Evolutionary conservation across 306 rosid genomes (phyloP).

Genomic region (Vigna unguiculata): DNA sequence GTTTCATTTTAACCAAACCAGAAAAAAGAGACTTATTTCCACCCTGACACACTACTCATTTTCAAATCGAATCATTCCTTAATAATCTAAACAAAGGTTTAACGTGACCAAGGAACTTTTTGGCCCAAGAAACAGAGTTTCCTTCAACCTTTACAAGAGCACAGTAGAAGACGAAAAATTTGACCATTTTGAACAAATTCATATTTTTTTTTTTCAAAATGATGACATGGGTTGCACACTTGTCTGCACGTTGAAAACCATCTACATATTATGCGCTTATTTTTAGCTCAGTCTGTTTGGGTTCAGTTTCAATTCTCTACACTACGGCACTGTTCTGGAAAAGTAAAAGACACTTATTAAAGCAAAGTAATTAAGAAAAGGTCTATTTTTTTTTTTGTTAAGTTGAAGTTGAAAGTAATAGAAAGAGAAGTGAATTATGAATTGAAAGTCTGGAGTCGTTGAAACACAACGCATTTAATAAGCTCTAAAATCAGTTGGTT

Average conservation of each 20-base stretch:
- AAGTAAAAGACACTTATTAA: background rate
- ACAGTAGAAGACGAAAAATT: background rate
- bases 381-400: background rate
- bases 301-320: background rate
- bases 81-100: too few relatives aligned
- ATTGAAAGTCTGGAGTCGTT: background rate
- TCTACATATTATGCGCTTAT: constrained; percentile 6
- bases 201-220: background rate
- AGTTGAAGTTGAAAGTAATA: constrained; percentile 30
- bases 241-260: constrained; percentile 26
- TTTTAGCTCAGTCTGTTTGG: background rate
- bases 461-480: constrained; percentile 44
- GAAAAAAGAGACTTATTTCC: too few relatives aligned
- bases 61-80: too few relatives aligned
- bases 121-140: background rate
- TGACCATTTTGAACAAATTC: background rate
- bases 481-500: constrained; percentile 51
- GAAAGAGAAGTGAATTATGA: constrained; percentile 20
- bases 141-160: background rate
- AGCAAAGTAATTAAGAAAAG: too few relatives aligned
- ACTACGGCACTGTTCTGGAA: background rate
- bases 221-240: constrained; percentile 7
- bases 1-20: too few relatives aligned
- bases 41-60: too few relatives aligned
- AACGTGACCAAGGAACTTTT: background rate